Base-by-base conservation (phyloP, 371 early-diverging fungal species). In the Racocetra persica region DNA sequence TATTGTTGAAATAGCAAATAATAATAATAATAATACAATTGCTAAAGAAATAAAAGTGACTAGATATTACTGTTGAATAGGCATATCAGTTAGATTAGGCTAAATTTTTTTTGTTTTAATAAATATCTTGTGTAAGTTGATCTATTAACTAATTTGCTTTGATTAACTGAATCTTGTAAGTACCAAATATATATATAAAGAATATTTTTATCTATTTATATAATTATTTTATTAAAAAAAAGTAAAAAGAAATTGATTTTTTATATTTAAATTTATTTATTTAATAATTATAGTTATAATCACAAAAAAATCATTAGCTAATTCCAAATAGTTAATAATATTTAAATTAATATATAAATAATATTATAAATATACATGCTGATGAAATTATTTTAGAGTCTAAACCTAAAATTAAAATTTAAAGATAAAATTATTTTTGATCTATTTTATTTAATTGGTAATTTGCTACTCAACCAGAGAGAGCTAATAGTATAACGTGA, bases 121-220 rank as follows among this genome's bases (percentile, higher is more conserved):
- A n/a, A 22, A 59, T 59, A 1, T 59, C 20, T 59, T 59, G 59
- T 10, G n/a, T 24, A 14, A 7, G 59, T n/a, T 59, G 59, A 20
- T 11, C 20, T 7, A 59, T 4, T 59, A 59, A 59, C 59, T 59
- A 20, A 24, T 59, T 20, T 59, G 24, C 59, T 4, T 59, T 59
- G 20, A 59, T 20, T 24, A 59, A 10, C 24, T 59, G 59, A 59
- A 22, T 59, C 59, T n/a, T 59, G 59, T 59, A 59, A 14, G 20
- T n/a, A 59, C 59, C 59, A 59, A 59, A 59, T 59, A n/a, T n/a
- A 59, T 22, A n/a, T 59, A 59, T n/a, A 59, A 22, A 59, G 24
- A 59, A 59, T n/a, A 10, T 20, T 59, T 59, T 59, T 59, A 20
- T 22, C 24, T n/a, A 59, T 59, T 41, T 10, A 8, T 8, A 59